Evolutionary conservation across 495 filamentous ascomycete species (phyloP), one percentile per base, ranked within the genome.

Genomic region (Penicillium angulare): DNA sequence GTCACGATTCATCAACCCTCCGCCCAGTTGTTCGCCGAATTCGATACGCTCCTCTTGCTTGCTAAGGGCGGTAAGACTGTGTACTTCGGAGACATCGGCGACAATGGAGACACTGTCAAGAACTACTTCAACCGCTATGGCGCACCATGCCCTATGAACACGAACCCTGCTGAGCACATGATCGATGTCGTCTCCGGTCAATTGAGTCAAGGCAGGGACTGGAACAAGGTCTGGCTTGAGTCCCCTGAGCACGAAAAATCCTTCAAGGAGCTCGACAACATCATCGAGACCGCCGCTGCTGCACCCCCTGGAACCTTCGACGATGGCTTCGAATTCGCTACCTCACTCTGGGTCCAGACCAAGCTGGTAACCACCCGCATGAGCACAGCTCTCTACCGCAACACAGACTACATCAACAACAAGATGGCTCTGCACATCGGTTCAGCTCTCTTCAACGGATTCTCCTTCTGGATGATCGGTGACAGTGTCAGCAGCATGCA

Each of bases 161-260:
- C 85, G 10, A 97, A 79, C 49, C 90, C 90, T 15, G 92, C 92
- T 7, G 92, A 96, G 63, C 91, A 88, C 80, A 95, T 97, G 88
- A 78, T 97, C 29, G 89, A 95, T 59, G 86, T 88, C 43, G 92
- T 90, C 39, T 64, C 68, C 12, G 68, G 69, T 3, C 32, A 60
- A 10, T 56, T 70, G 1, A 66, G 64, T 22, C 68, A 71, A 24
- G 65, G 61, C 17, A 61, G 75, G 8, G 75, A 86, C 56, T 88
- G 86, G 85, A 75, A 80, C 56, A 68, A 84, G 29, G 75, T 85
- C 51, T 88, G 85, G 85, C 66, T 74, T 10, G 76, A 79, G 22
- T 85, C 82, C 2, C 60, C 77, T 1, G 75, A 85, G 39, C 63
- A 71, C 27, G 56, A 60, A 17, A 52, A 58, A 5, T 62, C 79